Evolutionary conservation across 441 rosid genomes (phyloP).

Genomic region (Daphne laureola): DNA sequence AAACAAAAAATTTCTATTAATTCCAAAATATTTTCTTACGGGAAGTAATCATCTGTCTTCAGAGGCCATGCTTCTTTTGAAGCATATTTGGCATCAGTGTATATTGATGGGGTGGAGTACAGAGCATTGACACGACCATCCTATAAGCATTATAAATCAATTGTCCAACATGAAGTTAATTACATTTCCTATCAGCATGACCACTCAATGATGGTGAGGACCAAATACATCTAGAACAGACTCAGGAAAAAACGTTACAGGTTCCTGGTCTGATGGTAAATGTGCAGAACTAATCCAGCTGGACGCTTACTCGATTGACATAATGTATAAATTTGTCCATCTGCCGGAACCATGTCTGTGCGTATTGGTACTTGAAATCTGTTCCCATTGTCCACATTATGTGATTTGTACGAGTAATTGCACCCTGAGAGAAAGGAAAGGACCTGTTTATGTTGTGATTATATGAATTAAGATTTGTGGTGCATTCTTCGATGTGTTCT

Average conservation of each 20-base stretch:
- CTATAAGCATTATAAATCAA: constrained; percentile 15
- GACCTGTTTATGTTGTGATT: too few relatives aligned
- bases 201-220: too few relatives aligned
- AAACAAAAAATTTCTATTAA: too few relatives aligned
- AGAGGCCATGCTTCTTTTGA: constrained; percentile 35
- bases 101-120: constrained; percentile 40
- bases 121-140: constrained; percentile 44
- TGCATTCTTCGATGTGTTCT: too few relatives aligned
- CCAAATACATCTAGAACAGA: too few relatives aligned
- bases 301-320: constrained; percentile 42
- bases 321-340: constrained; percentile 70
- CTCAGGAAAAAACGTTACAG: too few relatives aligned
- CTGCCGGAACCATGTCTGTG: constrained; percentile 45
- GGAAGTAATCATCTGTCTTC: constrained; percentile 34
- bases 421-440: constrained; percentile 34
- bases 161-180: not conserved
- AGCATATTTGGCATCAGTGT: constrained; percentile 38
- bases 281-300: not conserved
- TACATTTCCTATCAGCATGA: too few relatives aligned
- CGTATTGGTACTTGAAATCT: constrained; percentile 58
- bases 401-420: constrained; percentile 56
- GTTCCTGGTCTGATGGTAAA: too few relatives aligned
- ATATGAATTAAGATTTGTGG: too few relatives aligned
- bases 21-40: constrained; percentile 19
- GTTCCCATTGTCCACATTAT: constrained; percentile 75